Evolutionary conservation across 306 rosid genomes (phyloP).

Genomic region (Prosopis cineraria): DNA sequence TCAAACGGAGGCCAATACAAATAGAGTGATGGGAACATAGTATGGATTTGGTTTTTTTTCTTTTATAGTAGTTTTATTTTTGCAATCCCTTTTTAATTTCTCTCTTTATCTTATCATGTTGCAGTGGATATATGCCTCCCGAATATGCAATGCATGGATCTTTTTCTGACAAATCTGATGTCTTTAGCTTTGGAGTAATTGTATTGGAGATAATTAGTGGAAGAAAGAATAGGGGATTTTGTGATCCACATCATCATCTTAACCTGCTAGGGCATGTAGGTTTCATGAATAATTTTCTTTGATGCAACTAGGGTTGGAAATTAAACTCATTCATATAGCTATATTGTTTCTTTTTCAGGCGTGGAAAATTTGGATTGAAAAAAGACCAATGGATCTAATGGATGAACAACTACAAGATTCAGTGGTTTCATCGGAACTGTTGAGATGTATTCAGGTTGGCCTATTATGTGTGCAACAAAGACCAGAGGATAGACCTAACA

Average conservation of each 20-base stretch:
- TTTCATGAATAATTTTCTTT: neutral
- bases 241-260: slow-evolving; percentile 29
- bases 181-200: slow-evolving; percentile 43
- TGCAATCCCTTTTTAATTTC: neutral
- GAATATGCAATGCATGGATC: slow-evolving; percentile 40
- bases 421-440: neutral
- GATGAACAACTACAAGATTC: slow-evolving; percentile 18
- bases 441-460: slow-evolving; percentile 25
- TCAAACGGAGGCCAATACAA: slow-evolving; percentile 49
- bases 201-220: slow-evolving; percentile 46
- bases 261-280: slow-evolving; percentile 46
- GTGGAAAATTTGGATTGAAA: slow-evolving; percentile 39
- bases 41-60: slow-evolving; percentile 34
- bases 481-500: slow-evolving; percentile 37
- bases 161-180: slow-evolving; percentile 41
- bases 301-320: no score
- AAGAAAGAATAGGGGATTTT: slow-evolving; percentile 41
- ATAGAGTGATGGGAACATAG: slow-evolving; percentile 57
- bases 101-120: neutral
- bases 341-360: slow-evolving; percentile 1
- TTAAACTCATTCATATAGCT: neutral
- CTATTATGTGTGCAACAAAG: slow-evolving; percentile 38
- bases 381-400: slow-evolving; percentile 17
- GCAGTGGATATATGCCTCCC: slow-evolving; percentile 47
- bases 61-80: neutral